Evolutionary conservation across 2,329 filamentous ascomycete species (phyloP).

Genomic region (Penicillium sp.): DNA sequence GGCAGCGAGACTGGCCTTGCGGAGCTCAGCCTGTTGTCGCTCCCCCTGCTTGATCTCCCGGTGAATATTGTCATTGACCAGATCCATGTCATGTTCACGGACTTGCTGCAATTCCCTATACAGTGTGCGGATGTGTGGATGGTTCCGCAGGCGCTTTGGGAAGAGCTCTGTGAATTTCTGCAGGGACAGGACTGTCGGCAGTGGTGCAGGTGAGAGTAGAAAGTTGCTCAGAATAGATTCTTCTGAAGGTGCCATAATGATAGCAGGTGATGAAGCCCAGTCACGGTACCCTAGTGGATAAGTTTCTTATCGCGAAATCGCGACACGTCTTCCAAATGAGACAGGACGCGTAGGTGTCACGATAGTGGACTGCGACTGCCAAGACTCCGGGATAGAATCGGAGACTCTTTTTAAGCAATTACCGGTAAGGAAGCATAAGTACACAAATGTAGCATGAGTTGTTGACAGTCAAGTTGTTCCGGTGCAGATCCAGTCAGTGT

Average conservation of each 20-base stretch:
- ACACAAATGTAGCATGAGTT: not conserved
- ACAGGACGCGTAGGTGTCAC: not conserved
- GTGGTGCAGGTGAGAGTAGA: conserved; percentile 67
- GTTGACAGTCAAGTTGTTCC: conserved; percentile 7
- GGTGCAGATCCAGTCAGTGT: conserved; percentile 8
- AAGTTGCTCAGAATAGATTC: conserved; percentile 70
- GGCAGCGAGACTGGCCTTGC: conserved; percentile 28
- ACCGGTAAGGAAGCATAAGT: not conserved
- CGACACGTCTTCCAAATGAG: not conserved
- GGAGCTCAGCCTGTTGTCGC: conserved; percentile 37
- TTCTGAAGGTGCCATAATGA: conserved; percentile 66
- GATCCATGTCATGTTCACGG: conserved; percentile 63
- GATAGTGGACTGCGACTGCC: not conserved
- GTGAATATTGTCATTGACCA: conserved; percentile 54
- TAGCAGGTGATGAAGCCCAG: not conserved
- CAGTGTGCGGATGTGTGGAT: conserved; percentile 62
- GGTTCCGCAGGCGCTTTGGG: conserved; percentile 60
- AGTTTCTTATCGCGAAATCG: not conserved
- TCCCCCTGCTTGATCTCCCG: conserved; percentile 35
- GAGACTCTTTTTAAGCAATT: not conserved
- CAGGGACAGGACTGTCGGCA: conserved; percentile 68
- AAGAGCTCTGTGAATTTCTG: conserved; percentile 73
- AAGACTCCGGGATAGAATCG: not conserved
- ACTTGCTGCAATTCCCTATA: conserved; percentile 76
- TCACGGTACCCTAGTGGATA: not conserved